Conservation (phyloP, 2,329 filamentous ascomycete species). For the Tolypocladium ophioglossoides region DNA sequence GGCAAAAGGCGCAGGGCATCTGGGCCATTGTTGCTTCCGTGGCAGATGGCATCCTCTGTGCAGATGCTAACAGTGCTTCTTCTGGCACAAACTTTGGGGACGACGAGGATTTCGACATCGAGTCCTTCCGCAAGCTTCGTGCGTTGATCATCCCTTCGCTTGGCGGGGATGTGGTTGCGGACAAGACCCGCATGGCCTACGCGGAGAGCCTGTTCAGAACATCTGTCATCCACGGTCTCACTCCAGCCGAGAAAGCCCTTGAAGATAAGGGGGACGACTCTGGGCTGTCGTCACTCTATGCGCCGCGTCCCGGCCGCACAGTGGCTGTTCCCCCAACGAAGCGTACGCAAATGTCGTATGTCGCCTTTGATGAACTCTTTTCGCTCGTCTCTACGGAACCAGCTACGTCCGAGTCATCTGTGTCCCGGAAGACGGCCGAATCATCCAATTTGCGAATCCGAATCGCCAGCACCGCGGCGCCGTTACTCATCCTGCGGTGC, state of each 20-base stretch:
- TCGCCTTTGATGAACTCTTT: slow-evolving; percentile 72
- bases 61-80: slow-evolving; percentile 42
- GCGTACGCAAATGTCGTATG: slow-evolving; percentile 65
- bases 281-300: slow-evolving; percentile 50
- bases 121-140: slow-evolving; percentile 58
- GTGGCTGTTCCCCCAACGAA: slow-evolving; percentile 52
- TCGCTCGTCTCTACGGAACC: slow-evolving; percentile 43
- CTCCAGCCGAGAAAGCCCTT: slow-evolving; percentile 41
- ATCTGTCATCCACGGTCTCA: slow-evolving; percentile 66
- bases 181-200: slow-evolving; percentile 58
- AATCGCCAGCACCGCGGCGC: slow-evolving; percentile 66
- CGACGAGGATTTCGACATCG: slow-evolving; percentile 76
- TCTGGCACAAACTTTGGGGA: slow-evolving; percentile 38
- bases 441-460: slow-evolving; percentile 33
- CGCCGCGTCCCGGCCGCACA: slow-evolving; percentile 60
- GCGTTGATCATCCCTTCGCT: slow-evolving; percentile 65
- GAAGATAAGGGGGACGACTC: slow-evolving; percentile 35
- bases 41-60: slow-evolving; percentile 57
- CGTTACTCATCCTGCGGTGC: slow-evolving; percentile 72
- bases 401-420: slow-evolving; percentile 6
- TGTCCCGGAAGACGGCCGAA: slow-evolving; percentile 2
- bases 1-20: slow-evolving; percentile 40
- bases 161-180: slow-evolving; percentile 53
- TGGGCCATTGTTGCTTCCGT: slow-evolving; percentile 61
- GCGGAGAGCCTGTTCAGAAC: slow-evolving; percentile 68